Evolutionary conservation across 2,329 filamentous ascomycete genomes (phyloP).

Genomic region (Clathrospora elynae): DNA sequence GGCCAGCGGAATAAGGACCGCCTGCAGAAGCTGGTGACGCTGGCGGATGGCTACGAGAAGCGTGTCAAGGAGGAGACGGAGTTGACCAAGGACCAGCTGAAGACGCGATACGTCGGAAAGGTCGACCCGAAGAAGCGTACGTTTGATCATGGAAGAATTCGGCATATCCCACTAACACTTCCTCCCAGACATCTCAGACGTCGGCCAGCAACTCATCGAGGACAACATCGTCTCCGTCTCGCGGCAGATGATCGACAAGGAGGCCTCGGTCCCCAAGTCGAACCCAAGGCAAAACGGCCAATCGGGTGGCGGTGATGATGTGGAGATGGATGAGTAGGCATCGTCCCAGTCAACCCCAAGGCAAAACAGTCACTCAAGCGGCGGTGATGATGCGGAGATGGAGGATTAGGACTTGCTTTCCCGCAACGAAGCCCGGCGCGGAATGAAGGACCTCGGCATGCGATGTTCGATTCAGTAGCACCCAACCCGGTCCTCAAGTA

Average conservation of each 20-base stretch:
- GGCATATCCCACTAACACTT: conserved; percentile 20
- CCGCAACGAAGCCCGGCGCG: too few relatives aligned
- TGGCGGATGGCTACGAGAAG: conserved; percentile 98
- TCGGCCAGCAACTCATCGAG: conserved; percentile 95
- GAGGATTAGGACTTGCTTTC: too few relatives aligned
- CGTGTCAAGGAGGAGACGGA: conserved; percentile 98
- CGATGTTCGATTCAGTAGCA: too few relatives aligned
- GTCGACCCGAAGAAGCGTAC: conserved; percentile 95
- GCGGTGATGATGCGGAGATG: too few relatives aligned
- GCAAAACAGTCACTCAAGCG: too few relatives aligned
- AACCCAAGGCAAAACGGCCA: conserved; percentile 37
- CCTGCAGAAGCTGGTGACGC: conserved; percentile 80
- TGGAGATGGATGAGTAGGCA: conserved; percentile 44
- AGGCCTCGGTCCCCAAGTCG: conserved; percentile 80
- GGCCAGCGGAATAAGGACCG: conserved; percentile 84
- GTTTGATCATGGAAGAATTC: conserved; percentile 27
- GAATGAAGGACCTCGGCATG: too few relatives aligned
- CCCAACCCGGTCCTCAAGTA: too few relatives aligned
- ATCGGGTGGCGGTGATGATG: conserved; percentile 36
- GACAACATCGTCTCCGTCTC: conserved; percentile 99
- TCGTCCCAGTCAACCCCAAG: too few relatives aligned
- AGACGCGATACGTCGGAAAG: conserved; percentile 98
- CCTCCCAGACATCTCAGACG: conserved; percentile 77
- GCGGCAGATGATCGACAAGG: conserved; percentile 99
- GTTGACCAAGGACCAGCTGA: conserved; percentile 93